phyloP scores from a whole-genome alignment of 2,329 filamentous ascomycete species.

The Neonectria magnoliae region DNA sequence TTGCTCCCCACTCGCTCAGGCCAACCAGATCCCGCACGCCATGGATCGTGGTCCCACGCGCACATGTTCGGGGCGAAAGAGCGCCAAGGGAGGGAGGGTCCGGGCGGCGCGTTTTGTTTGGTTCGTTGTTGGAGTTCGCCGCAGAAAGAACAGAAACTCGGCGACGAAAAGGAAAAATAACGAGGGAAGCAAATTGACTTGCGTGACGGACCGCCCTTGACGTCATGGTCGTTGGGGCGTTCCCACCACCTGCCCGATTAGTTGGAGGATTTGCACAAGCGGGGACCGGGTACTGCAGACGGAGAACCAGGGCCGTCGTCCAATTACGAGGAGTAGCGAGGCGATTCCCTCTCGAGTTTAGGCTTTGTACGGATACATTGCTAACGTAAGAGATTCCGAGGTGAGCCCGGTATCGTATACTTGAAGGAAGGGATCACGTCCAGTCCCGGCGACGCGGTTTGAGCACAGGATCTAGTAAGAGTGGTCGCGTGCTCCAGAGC shows the following conservation, averaged over 20 bases:
- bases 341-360: not conserved
- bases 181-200: not conserved
- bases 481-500: conserved; percentile 16
- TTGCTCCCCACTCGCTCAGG: conserved; percentile 1
- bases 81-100: not conserved
- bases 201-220: not conserved
- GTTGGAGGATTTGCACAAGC: not conserved
- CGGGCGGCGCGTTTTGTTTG: not conserved
- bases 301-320: not conserved
- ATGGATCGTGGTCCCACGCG: conserved; percentile 16
- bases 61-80: conserved; percentile 2
- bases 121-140: conserved; percentile 2
- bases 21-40: conserved; percentile 32
- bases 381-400: not conserved
- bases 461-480: not conserved
- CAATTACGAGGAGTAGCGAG: not conserved
- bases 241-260: conserved; percentile 21
- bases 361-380: conserved; percentile 11
- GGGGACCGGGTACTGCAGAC: not conserved
- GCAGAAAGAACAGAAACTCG: not conserved
- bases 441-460: conserved; percentile 13
- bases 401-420: conserved; percentile 1
- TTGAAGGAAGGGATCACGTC: not conserved
- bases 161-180: not conserved
- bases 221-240: conserved; percentile 10